Base-by-base conservation (phyloP, 2,329 filamentous ascomycete species). In the Aspergillus sclerotialis region DNA sequence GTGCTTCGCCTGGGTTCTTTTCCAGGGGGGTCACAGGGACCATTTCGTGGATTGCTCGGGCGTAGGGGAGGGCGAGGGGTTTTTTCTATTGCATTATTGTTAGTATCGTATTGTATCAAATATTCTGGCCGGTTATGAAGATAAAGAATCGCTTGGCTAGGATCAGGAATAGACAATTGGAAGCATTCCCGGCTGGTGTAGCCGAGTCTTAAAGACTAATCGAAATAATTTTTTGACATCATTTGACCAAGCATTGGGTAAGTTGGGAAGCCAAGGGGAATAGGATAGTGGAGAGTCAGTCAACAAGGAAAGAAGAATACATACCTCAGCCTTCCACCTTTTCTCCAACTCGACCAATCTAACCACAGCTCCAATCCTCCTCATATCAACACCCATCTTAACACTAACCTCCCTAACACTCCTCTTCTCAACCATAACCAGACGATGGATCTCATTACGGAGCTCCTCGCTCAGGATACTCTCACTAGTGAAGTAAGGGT, bases 181-280 rank as follows among this genome's bases (percentile, higher is more conserved):
- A 63, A 62, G 51, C 65, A 95, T 60, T 79, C 55, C 55, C 55
- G 48, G 49, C 36, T 40, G 45, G 41, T 46, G 44, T n/a, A 46
- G 52, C 61, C 69, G 64, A 80, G 89, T 96, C 89, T 94, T 95
- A 74, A 93, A 94, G 90, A 96, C 90, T 95, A 94, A 96, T 95
- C 90, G 90, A 78, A 70, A 83, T 76, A 79, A 80, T 78, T 75
- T 69, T 61, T 29, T 16, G 28, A 16, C 9, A 29, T 15, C 28
- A 14, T 16, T 16, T 13, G 30, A 33, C 30, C 29, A 42, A 26
- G 34, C 26, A 13, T 8, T 23, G 25, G 27, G 35, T 36, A 18
- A 19, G n/a, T n/a, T n/a, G n/a, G n/a, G 27, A 30, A 24, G 25
- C 27, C 8, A 30, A 37, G 26, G 30, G 33, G 35, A 30, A 36